phyloP scores from a whole-genome alignment of 2,329 filamentous ascomycete species.

The Ustilaginoidea virens region DNA sequence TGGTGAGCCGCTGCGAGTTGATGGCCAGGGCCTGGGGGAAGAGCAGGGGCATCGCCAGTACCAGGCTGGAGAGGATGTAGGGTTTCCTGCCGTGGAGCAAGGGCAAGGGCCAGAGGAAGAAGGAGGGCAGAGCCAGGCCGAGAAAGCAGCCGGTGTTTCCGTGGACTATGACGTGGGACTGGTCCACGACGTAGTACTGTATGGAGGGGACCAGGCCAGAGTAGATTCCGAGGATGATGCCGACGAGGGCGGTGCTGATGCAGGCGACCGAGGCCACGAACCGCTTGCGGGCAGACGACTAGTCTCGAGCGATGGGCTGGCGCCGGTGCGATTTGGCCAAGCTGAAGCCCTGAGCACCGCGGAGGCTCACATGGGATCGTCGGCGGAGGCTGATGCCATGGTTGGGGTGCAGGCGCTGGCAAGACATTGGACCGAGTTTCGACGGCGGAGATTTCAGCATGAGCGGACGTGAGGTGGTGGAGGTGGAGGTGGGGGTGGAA shows the following conservation, averaged over 20 bases:
- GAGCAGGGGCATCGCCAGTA: constrained; percentile 54
- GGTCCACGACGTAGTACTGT: constrained; percentile 60
- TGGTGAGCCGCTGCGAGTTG: constrained; percentile 37
- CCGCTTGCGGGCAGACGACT: constrained; percentile 50
- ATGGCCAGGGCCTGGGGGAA: constrained; percentile 62
- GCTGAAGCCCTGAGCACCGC: constrained; percentile 33
- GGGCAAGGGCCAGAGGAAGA: constrained; percentile 59
- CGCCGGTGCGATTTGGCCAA: constrained; percentile 38
- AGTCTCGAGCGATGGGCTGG: constrained; percentile 57
- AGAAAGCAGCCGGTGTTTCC: constrained; percentile 62
- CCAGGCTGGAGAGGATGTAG: constrained; percentile 55
- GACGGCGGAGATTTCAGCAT: constrained; percentile 10
- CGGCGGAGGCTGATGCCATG: constrained; percentile 29
- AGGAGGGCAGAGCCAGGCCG: constrained; percentile 53
- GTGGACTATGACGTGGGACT: constrained; percentile 49
- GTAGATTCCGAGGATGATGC: constrained; percentile 59
- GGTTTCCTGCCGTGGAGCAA: constrained; percentile 63
- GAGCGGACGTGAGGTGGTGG: no score
- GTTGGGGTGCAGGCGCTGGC: constrained; percentile 12
- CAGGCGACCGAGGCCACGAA: constrained; percentile 55
- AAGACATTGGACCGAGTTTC: constrained; percentile 10
- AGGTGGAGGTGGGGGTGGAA: no score
- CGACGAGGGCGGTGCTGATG: constrained; percentile 56
- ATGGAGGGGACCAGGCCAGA: constrained; percentile 66
- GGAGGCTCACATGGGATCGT: constrained; percentile 38